Conservation (phyloP, 345 rosid genomes). For the Lepidium didymum region DNA sequence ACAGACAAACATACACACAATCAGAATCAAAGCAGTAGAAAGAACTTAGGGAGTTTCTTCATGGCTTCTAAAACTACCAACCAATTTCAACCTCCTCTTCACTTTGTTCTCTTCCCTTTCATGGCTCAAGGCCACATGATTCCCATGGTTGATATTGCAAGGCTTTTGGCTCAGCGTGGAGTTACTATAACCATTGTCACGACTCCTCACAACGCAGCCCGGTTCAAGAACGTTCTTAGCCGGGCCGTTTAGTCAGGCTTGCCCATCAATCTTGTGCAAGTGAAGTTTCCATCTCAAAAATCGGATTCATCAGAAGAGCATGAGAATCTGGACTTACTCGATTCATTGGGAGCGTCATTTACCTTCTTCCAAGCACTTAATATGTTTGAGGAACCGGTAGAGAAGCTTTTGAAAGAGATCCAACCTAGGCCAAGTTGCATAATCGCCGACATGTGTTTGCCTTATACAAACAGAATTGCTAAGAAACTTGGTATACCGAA, state of each 20-base stretch:
- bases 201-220: conserved; percentile 35
- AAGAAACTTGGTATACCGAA: conserved; percentile 39
- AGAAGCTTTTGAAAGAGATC: conserved; percentile 31
- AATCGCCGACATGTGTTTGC: conserved; percentile 41
- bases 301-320: conserved; percentile 15
- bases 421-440: conserved; percentile 41
- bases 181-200: conserved; percentile 35
- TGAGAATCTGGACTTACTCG: conserved; percentile 28
- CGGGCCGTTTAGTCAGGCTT: conserved; percentile 30
- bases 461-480: conserved; percentile 35
- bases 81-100: conserved; percentile 22
- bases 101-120: conserved; percentile 41
- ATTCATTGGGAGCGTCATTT: not conserved
- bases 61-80: conserved; percentile 20
- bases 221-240: conserved; percentile 15
- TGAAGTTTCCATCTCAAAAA: conserved; percentile 24
- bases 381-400: conserved; percentile 19
- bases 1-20: not conserved
- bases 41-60: not conserved
- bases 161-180: conserved; percentile 37
- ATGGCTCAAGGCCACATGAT: conserved; percentile 43
- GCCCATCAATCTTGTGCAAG: conserved; percentile 11
- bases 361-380: conserved; percentile 13
- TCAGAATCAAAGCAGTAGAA: not conserved
- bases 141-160: conserved; percentile 42